Evolutionary conservation across 2,329 filamentous ascomycete species (phyloP).

Genomic region (Alternaria incomplexa): DNA sequence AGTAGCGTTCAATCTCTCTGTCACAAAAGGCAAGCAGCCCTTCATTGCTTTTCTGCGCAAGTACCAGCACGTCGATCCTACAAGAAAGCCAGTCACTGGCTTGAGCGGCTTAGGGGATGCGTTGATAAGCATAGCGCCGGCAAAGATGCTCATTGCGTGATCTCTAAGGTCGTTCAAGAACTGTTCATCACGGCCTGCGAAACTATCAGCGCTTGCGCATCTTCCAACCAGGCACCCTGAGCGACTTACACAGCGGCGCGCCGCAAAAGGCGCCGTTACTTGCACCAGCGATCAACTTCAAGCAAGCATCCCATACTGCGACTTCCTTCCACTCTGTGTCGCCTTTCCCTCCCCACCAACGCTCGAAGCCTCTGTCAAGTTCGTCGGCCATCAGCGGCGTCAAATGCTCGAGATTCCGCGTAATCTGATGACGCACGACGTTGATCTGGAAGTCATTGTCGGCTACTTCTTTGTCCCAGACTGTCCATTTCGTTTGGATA

Average conservation of each 20-base stretch:
- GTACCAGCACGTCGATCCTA: constrained; percentile 16
- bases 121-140: constrained; percentile 21
- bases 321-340: constrained; percentile 21
- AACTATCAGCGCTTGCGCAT: not conserved
- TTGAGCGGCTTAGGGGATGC: constrained; percentile 17
- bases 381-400: constrained; percentile 21
- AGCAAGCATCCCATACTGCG: constrained; percentile 17
- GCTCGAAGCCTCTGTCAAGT: constrained; percentile 15
- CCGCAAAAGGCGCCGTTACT: constrained; percentile 23
- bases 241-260: constrained; percentile 18
- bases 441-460: constrained; percentile 23
- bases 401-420: constrained; percentile 17
- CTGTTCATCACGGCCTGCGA: constrained; percentile 14
- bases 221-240: not conserved
- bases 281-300: constrained; percentile 19
- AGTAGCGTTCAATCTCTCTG: constrained; percentile 18
- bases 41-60: constrained; percentile 13
- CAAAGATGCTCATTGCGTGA: constrained; percentile 20
- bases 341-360: constrained; percentile 14
- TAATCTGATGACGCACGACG: constrained; percentile 23
- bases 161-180: constrained; percentile 18
- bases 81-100: constrained; percentile 14
- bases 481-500: constrained; percentile 23
- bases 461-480: constrained; percentile 19
- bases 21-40: constrained; percentile 19